These are phyloP conservation scores for Exophiala alcalophila DNA, from an alignment of 2,329 filamentous ascomycete genomes.

Conservation along the genomic window DNA sequence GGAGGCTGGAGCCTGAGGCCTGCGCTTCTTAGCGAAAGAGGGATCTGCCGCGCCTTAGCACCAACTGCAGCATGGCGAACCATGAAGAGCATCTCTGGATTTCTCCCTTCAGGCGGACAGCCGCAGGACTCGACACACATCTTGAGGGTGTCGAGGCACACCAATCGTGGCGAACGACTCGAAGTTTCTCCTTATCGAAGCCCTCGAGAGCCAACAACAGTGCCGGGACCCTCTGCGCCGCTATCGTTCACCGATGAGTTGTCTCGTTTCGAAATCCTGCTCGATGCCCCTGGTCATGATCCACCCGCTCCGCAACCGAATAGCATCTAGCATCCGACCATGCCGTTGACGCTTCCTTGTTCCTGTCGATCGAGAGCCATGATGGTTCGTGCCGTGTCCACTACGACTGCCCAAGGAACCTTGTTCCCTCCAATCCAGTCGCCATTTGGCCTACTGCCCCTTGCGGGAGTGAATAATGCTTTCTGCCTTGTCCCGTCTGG, in stretches of 20 bases:
- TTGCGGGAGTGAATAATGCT: constrained; percentile 12
- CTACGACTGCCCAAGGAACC: no score
- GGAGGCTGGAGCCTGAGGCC: no score
- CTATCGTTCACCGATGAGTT: constrained; percentile 1
- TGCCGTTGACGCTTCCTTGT: constrained; percentile 9
- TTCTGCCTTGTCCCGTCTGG: constrained; percentile 8
- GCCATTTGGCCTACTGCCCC: constrained; percentile 2
- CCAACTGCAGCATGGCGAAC: no score
- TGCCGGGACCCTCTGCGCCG: no score
- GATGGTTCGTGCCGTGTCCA: constrained; percentile 5
- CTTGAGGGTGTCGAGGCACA: no score
- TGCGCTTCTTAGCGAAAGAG: constrained; percentile 11
- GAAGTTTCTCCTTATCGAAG: no score
- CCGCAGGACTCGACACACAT: no score
- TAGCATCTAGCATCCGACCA: constrained; percentile 1
- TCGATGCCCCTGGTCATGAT: constrained; percentile 1
- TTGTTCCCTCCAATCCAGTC: constrained; percentile 6
- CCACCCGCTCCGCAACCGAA: constrained; percentile 13
- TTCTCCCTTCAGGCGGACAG: no score
- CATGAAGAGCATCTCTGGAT: no score
- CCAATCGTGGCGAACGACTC: no score
- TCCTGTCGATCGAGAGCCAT: constrained; percentile 18
- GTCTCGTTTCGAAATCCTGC: constrained; percentile 10
- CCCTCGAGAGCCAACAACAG: no score
- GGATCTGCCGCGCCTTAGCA: constrained; percentile 11